Percentiles rank a stretch among this genome's conserved stretches.
Evolutionary conservation across 108 stramenopile genomes (phyloP).

Genomic region (Pseudonitzschia multistriata): DNA sequence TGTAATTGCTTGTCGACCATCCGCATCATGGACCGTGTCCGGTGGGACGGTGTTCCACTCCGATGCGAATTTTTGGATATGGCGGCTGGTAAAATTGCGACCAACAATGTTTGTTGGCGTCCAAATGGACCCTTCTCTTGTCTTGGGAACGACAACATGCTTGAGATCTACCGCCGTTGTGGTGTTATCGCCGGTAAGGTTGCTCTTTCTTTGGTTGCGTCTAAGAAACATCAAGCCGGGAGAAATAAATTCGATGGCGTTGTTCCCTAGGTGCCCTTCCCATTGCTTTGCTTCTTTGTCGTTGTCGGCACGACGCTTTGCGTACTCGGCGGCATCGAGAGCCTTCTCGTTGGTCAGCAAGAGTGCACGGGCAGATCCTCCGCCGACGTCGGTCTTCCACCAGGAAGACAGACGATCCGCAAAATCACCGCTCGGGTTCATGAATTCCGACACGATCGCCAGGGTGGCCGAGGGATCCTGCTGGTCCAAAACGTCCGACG

Average conservation of each 20-base stretch:
- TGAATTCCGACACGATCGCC: slow-evolving; percentile 80
- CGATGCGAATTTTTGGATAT: not conserved
- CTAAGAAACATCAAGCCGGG: slow-evolving; percentile 66
- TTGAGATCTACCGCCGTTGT: slow-evolving; percentile 6
- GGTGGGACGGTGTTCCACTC: not conserved
- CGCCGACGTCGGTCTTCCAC: slow-evolving; percentile 17
- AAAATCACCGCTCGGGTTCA: slow-evolving; percentile 19
- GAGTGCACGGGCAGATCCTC: slow-evolving; percentile 21
- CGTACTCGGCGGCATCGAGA: slow-evolving; percentile 44
- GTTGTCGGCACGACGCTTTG: slow-evolving; percentile 57
- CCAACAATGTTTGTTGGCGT: slow-evolving; percentile 71
- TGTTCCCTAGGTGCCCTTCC: slow-evolving; percentile 42
- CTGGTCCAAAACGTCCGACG: slow-evolving; percentile 22
- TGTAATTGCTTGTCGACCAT: too few relatives aligned
- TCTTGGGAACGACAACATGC: slow-evolving; percentile 51
- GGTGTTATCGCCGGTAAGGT: not conserved
- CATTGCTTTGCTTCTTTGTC: slow-evolving; percentile 42
- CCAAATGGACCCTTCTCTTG: slow-evolving; percentile 66
- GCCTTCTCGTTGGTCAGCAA: slow-evolving; percentile 70
- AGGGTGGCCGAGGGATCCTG: slow-evolving; percentile 35
- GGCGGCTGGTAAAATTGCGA: slow-evolving; percentile 33
- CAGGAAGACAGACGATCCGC: slow-evolving; percentile 18
- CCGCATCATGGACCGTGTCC: too few relatives aligned
- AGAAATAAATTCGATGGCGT: slow-evolving; percentile 47
- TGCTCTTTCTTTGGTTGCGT: not conserved